Conservation (phyloP, 148 eudicot species). For the Rheum nobile region DNA sequence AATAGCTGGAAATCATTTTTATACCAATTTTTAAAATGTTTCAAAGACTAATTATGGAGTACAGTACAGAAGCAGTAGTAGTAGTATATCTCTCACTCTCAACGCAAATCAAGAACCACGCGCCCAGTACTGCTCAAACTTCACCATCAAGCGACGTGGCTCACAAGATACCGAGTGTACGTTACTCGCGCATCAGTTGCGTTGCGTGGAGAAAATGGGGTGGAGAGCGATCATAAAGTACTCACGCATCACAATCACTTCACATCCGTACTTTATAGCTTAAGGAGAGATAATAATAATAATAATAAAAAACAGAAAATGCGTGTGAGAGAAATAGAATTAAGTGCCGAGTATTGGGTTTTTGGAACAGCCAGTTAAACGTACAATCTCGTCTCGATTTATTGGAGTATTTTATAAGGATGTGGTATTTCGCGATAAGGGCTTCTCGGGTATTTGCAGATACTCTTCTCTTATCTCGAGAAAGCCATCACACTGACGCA, state of each 20-base stretch:
- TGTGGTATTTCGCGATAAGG: neutral
- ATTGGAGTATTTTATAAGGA: neutral
- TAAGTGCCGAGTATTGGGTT: neutral
- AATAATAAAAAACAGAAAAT: neutral
- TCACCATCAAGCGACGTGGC: neutral
- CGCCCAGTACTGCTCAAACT: neutral
- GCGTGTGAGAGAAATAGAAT: neutral
- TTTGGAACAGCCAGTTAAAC: neutral
- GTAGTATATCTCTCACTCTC: neutral
- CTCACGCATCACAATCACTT: conserved; percentile 1
- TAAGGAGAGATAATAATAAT: neutral
- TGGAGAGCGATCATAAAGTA: neutral
- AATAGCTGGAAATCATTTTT: too few relatives aligned
- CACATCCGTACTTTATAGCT: neutral
- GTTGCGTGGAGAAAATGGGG: neutral
- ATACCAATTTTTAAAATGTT: too few relatives aligned
- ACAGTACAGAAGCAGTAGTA: too few relatives aligned
- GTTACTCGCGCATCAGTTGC: neutral
- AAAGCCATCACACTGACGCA: neutral
- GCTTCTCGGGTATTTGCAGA: neutral
- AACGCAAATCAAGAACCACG: neutral
- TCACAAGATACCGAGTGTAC: neutral
- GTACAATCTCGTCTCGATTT: neutral
- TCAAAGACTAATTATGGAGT: neutral
- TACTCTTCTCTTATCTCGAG: neutral